Evolutionary conservation across 495 filamentous ascomycete species (phyloP).

Genomic region (Penicillium pancosmium): DNA sequence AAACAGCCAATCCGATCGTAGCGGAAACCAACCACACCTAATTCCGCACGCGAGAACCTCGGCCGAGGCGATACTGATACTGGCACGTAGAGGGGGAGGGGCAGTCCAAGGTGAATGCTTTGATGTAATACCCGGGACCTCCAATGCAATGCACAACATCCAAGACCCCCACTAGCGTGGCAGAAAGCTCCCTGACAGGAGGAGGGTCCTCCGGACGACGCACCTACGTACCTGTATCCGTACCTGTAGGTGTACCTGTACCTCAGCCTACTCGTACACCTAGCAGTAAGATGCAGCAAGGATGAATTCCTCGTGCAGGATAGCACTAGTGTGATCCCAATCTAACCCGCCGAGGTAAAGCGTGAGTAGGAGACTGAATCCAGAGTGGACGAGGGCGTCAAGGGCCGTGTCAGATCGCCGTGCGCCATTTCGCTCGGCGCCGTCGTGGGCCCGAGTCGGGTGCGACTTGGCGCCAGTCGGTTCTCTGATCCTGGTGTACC

Average conservation of each 20-base stretch:
- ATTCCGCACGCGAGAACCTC: conserved; percentile 18
- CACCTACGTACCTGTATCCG: neutral
- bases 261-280: neutral
- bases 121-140: neutral
- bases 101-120: conserved; percentile 1
- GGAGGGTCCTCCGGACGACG: conserved; percentile 16
- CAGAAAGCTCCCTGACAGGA: conserved; percentile 7
- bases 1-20: neutral
- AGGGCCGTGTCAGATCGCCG: conserved; percentile 16
- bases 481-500: conserved; percentile 22
- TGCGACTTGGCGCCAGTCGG: conserved; percentile 30
- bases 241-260: neutral
- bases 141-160: conserved; percentile 30
- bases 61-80: conserved; percentile 13
- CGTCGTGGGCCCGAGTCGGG: conserved; percentile 27
- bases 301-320: neutral
- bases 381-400: neutral
- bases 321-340: neutral
- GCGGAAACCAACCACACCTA: conserved; percentile 14
- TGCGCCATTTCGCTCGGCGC: conserved; percentile 24
- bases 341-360: neutral
- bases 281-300: neutral
- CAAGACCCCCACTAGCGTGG: conserved; percentile 10
- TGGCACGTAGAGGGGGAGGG: conserved; percentile 17
- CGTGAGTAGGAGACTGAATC: neutral